Conservation (phyloP, 1,284 basidiomycete species). For the Fomitopsis betulina region DNA sequence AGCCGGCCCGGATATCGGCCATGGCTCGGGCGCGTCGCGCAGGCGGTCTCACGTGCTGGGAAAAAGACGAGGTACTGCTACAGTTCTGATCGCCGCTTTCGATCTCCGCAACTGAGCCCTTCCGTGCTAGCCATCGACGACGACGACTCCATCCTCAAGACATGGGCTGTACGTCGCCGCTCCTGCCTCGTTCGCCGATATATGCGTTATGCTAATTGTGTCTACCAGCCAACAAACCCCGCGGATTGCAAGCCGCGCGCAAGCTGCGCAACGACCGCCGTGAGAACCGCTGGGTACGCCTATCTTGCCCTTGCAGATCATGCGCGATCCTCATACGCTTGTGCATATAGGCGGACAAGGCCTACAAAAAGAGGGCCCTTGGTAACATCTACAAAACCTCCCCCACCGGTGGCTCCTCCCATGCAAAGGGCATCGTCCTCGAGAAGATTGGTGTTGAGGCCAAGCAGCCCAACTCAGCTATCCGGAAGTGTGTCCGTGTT, state of each 20-base stretch:
- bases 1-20: too few relatives aligned
- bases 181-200: constrained; percentile 3
- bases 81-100: constrained; percentile 27
- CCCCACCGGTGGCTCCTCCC: constrained; percentile 98
- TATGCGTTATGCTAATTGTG: constrained; percentile 14
- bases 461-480: constrained; percentile 99
- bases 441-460: constrained; percentile 97
- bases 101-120: constrained; percentile 25
- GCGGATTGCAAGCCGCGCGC: constrained; percentile 98
- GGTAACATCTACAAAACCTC: constrained; percentile 99
- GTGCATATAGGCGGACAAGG: constrained; percentile 85
- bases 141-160: constrained; percentile 53
- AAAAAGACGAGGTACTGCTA: constrained; percentile 22
- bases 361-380: constrained; percentile 99
- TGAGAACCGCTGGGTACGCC: constrained; percentile 93
- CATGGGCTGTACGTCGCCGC: constrained; percentile 72
- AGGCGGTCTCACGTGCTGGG: constrained; percentile 15
- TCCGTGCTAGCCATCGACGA: constrained; percentile 29
- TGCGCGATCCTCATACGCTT: neutral
- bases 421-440: constrained; percentile 99
- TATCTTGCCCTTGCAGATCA: neutral
- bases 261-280: constrained; percentile 95
- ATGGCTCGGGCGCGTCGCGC: neutral
- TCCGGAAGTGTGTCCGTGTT: constrained; percentile 99
- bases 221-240: constrained; percentile 87